Evolutionary conservation across 306 rosid genomes (phyloP).

Genomic region (Potentilla sterilis): DNA sequence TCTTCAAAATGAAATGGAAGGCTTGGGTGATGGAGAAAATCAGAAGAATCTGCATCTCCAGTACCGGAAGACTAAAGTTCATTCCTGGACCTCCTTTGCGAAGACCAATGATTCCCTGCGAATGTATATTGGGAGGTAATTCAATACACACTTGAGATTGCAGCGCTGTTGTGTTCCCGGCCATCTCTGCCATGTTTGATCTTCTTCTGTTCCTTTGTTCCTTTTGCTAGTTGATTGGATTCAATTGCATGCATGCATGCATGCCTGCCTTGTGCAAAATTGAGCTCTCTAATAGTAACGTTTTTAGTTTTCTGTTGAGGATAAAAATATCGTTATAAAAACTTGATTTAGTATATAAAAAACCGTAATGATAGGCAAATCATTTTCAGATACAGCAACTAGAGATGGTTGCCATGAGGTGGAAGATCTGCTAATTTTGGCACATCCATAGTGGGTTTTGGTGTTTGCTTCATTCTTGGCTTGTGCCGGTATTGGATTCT

Average conservation of each 20-base stretch:
- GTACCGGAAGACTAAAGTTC: not conserved
- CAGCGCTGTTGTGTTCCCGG: not conserved
- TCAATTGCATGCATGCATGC: not conserved
- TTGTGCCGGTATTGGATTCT: not conserved
- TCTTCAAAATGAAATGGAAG: constrained; percentile 36
- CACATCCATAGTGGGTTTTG: not conserved
- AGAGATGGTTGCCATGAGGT: not conserved
- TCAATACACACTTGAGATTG: not conserved
- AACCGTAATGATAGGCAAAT: not conserved
- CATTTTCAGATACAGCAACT: not conserved
- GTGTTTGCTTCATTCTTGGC: not conserved
- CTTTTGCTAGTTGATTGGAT: not conserved
- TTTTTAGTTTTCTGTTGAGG: no score
- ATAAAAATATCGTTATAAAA: no score
- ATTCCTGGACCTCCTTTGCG: not conserved
- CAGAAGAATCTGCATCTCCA: constrained; percentile 47
- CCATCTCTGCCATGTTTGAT: not conserved
- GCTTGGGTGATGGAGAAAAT: constrained; percentile 35
- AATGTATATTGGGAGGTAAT: not conserved
- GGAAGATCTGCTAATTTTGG: not conserved
- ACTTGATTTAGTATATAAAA: no score
- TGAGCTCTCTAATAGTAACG: not conserved
- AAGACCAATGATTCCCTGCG: not conserved
- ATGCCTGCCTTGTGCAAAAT: not conserved
- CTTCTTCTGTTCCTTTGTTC: not conserved